Evolutionary conservation across 192 early-diverging fungal species (phyloP), one percentile per base, ranked within the genome.

Genomic region (Dimargaris cristalligena): DNA sequence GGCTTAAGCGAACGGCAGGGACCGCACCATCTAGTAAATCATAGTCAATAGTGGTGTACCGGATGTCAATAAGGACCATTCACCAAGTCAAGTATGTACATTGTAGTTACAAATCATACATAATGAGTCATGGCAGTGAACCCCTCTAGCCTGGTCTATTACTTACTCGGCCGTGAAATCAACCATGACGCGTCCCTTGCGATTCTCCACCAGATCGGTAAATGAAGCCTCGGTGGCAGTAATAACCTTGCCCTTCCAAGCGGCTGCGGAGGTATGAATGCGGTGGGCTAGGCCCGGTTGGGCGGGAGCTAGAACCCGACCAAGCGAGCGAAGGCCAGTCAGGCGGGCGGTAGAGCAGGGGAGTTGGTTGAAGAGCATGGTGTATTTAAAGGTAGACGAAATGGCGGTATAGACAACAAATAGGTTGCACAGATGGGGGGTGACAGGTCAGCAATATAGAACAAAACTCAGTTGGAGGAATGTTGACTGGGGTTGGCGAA

Each of bases 131-230:
- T 3, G 46, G n/a, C 46, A 47, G 25, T 47, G 46, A 22, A 25
- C 3, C 3, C 25, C 3, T 47, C 46, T 2, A 22, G 1, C 25
- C n/a, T 20, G 44, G 44, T 11, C 1, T 25, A 6, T 18, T 47
- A 47, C 46, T 47, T 47, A 47, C 46, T 52, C 51, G 51, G 51
- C 51, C 14, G 51, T 52, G 26, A 52, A 52, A 28, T 52, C 51
- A 29, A 52, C 51, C 51, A 52, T 25, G 51, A 52, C 29, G 2
- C 51, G 51, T 28, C 51, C 51, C 29, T 22, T 22, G 26, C 29
- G 51, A 2, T 52, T 28, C 29, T 52, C 51, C 3, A 52, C 51
- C 51, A 52, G 22, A 16, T 52, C 14, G 22, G 22, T 52, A 52
- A 52, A 52, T n/a, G 51, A 52, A 18, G 18, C 14, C 23, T 23